Evolutionary conservation across 2,329 filamentous ascomycete species (phyloP), one percentile per base, ranked within the genome.

Genomic region (Calonectria henricotiae): DNA sequence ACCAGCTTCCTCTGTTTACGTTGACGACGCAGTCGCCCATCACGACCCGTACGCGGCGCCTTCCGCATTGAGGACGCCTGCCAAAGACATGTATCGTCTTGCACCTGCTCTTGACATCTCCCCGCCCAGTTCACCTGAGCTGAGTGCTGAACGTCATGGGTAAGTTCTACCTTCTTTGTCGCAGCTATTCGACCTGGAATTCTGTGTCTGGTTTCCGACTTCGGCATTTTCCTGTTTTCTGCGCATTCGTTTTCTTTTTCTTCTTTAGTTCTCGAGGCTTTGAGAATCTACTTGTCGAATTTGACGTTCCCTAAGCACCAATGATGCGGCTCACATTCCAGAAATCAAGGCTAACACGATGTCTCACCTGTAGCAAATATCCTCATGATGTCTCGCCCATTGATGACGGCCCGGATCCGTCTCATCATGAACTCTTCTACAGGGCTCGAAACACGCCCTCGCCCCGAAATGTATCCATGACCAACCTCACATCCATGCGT

Each of bases 91-190:
- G 71, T 75, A 77, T 70, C 70, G 75, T 58, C 79, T 75, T 58
- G 73, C 73, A n/a, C 46, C 47, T 89, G 78, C 86, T 84, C 51
- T 89, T 85, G 70, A 80, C 65, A 83, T 90, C 71, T 90, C 88
- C 12, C 88, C 88, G 63, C 88, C 87, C 35, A 90, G 88, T 81
- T 90, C 88, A 47, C 88, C 88, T 27, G 88, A 90, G 67, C 75
- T 82, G 11, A 76, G 79, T 54, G 79, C 80, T 61, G 74, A 78
- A 41, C 79, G 77, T 63, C 69, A 83, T 74, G 79, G 74, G 86
- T 88, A 82, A 85, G 86, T 85, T 85, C 41, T 41, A 46, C 32
- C 43, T 49, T 61, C 61, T 68, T 43, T 68, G 68, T 55, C 65
- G 44, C 44, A 39, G 27, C 60, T 41, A 32, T 44, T 39, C 43